Conservation (phyloP, 306 rosid species). For the Quercus alba region DNA sequence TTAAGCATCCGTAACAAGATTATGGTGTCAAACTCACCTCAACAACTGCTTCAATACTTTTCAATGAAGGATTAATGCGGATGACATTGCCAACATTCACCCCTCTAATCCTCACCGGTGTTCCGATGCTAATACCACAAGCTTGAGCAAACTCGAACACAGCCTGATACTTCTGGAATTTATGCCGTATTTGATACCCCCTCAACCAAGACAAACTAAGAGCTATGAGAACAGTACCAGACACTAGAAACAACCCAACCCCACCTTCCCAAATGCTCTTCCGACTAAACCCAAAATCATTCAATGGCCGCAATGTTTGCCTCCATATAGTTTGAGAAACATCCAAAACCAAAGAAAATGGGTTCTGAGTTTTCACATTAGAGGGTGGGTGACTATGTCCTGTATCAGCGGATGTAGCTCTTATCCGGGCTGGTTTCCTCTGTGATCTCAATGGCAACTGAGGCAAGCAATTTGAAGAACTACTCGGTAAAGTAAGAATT, state of each 20-base stretch:
- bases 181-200: constrained; percentile 72
- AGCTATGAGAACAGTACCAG: constrained; percentile 75
- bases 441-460: constrained; percentile 36
- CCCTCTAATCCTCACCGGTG: constrained; percentile 91
- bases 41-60: constrained; percentile 72
- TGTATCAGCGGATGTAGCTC: constrained; percentile 53
- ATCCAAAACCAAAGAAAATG: constrained; percentile 53
- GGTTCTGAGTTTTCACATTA: constrained; percentile 46
- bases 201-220: constrained; percentile 89
- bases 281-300: constrained; percentile 82
- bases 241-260: constrained; percentile 80
- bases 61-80: constrained; percentile 78
- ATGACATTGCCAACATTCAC: constrained; percentile 85
- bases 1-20: constrained; percentile 2
- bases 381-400: constrained; percentile 49
- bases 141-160: constrained; percentile 88
- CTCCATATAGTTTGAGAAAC: constrained; percentile 63
- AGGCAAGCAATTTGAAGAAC: constrained; percentile 44
- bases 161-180: constrained; percentile 75
- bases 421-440: constrained; percentile 35
- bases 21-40: constrained; percentile 58
- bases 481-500: constrained; percentile 23
- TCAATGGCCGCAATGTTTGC: constrained; percentile 70
- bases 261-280: constrained; percentile 97
- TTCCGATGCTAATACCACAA: constrained; percentile 78